Evolutionary conservation across 2,329 filamentous ascomycete species (phyloP), one percentile per base, ranked within the genome.

Genomic region (Pestalotiopsis sp.): DNA sequence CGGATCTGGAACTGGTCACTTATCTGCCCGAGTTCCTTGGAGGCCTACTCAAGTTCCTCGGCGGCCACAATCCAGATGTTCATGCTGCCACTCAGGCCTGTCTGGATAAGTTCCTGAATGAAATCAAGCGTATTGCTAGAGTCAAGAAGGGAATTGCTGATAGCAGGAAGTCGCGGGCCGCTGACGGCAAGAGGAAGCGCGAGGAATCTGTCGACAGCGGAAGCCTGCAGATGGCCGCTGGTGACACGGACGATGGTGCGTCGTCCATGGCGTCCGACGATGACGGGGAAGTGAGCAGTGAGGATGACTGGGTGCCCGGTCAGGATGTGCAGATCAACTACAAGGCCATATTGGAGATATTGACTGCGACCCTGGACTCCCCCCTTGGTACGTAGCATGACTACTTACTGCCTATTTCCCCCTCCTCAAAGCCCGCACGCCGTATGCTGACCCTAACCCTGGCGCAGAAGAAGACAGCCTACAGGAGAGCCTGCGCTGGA

Each of bases 271-370:
- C 81, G 20, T 83, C 83, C 38, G 84, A 84, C n/a, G 84, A 85
- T 2, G 87, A 86, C 41, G 69, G 69, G 11, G 87, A 87, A 38
- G 82, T 85, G 17, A 90, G 89, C 70, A 90, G 88, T 59, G 95
- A 97, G 74, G 95, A 95, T 70, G 96, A 98, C 77, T 99, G 95
- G 94, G 91, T 98, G 60, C 97, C 97, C 0, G 96, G 97, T 1
- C 96, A 99, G 80, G 96, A 99, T 79, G 94, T 98, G 7, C 92
- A 97, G 69, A 93, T 99, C 70, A 95, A 98, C 80, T 93, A 97
- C 80, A 91, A 93, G 70, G 93, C 92, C 73, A 97, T 99, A 45
- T 83, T 99, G 62, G 93, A 97, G 74, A 99, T 98, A 66, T 82
- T 99, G 57, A 94, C 97, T 2, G 91, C 91, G 13, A 98, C 96